Base-by-base conservation (phyloP, 2,329 filamentous ascomycete species). In the Fusarium verrucosum region DNA sequence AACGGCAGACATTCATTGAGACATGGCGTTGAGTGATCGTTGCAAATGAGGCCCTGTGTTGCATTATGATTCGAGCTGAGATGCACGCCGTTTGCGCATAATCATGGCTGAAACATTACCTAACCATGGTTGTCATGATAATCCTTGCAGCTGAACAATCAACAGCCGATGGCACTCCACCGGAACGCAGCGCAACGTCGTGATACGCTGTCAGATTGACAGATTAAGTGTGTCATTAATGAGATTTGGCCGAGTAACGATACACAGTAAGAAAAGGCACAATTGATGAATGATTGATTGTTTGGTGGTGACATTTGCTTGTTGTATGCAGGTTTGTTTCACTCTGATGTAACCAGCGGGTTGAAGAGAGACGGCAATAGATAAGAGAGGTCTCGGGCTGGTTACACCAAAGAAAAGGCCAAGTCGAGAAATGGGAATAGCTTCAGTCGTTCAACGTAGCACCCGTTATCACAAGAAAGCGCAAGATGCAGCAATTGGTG, bases 331-430 rank as follows among this genome's bases (percentile, higher is more conserved):
- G 55, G 56, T 50, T 33, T 53, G 46, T 40, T 44, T 60, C 30
- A 19, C 11, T 52, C 40, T 45, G 57, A 61, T 61, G 58, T 61
- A 61, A 61, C 58, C 42, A 61, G 35, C 23, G 37, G 23, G 32
- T 41, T 37, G 46, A 30, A n/a, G 30, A 17, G 25, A 38, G 42
- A 37, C 40, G 53, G 19, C n/a, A 28, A 42, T 26, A 59, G 36
- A 37, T 60, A 40, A 37, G 20, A 35, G 14, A 23, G 30, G 43
- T 5, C 22, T 30, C n/a, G 28, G 40, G 40, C 10, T 60, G 56
- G 58, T 61, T 62, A 43, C 58, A 61, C 53, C 11, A 36, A 36
- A 14, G 23, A 19, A 37, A 58, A 42, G 52, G 23, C 32, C 33
- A 17, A 25, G 22, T 28, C 19, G n/a, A 36, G 37, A 28, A 30